phyloP scores from a whole-genome alignment of 106 monocot genomes.

The Dioscorea alata region DNA sequence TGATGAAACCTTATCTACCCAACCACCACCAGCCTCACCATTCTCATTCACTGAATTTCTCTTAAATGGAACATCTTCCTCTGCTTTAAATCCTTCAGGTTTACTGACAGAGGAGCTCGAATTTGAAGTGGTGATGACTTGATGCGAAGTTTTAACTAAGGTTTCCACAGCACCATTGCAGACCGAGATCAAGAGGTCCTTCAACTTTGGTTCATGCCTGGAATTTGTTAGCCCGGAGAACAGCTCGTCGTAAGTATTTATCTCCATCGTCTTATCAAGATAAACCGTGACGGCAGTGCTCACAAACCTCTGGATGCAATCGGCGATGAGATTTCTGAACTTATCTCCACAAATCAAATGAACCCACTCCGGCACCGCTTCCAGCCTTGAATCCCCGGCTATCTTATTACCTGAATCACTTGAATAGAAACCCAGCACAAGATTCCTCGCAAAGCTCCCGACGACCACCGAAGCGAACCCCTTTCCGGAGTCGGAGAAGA shows the following conservation, averaged over 20 bases:
- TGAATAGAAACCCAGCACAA: constrained; percentile 38
- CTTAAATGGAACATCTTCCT: background rate
- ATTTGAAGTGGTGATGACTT: constrained; percentile 26
- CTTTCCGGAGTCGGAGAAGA: constrained; percentile 44
- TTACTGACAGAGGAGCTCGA: background rate
- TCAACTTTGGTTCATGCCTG: constrained; percentile 60
- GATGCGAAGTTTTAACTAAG: constrained; percentile 69
- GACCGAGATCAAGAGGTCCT: constrained; percentile 58
- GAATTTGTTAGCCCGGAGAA: constrained; percentile 71
- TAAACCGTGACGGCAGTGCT: constrained; percentile 62
- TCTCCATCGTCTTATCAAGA: constrained; percentile 68
- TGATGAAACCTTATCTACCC: constrained; percentile 44
- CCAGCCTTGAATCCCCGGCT: constrained; percentile 1
- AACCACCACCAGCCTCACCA: constrained; percentile 12
- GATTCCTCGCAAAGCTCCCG: constrained; percentile 57
- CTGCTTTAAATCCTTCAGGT: background rate
- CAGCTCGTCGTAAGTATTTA: constrained; percentile 64
- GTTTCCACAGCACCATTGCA: constrained; percentile 81
- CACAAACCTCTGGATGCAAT: constrained; percentile 54
- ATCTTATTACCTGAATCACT: background rate
- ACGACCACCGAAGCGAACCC: constrained; percentile 54
- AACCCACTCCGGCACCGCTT: constrained; percentile 32
- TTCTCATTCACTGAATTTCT: background rate
- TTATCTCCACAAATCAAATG: constrained; percentile 28
- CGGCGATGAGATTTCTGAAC: constrained; percentile 37